Percentiles rank a stretch among this genome's conserved stretches.
phyloP scores from a whole-genome alignment of 208 protist genomes.

The Trypanosoma vivax region DNA sequence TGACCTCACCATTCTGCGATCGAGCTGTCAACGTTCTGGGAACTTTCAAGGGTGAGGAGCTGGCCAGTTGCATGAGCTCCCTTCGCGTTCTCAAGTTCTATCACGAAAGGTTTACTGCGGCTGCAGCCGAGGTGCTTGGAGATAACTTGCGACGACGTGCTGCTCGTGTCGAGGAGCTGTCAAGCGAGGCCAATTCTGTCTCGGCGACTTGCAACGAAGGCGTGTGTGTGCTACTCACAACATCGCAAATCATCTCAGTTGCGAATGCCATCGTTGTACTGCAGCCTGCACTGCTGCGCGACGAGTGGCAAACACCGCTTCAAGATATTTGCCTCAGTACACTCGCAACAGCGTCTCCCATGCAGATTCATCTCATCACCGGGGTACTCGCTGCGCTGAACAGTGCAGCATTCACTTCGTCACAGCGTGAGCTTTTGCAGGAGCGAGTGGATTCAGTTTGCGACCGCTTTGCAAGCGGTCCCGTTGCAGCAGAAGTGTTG shows the following conservation, averaged over 20 bases:
- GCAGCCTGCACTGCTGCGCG: conserved; percentile 3
- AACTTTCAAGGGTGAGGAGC: conserved; percentile 52
- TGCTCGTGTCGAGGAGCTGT: no score
- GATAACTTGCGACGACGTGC: conserved; percentile 4
- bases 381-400: conserved; percentile 11
- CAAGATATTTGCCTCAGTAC: conserved; percentile 9
- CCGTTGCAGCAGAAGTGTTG: conserved; percentile 35
- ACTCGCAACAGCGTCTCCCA: conserved; percentile 3
- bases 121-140: conserved; percentile 18
- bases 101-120: conserved; percentile 23
- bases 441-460: conserved; percentile 12
- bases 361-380: conserved; percentile 17
- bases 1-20: conserved; percentile 58
- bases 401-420: conserved; percentile 14
- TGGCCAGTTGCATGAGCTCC: conserved; percentile 69
- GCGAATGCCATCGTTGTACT: conserved; percentile 17
- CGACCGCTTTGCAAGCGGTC: conserved; percentile 11
- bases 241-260: conserved; percentile 17
- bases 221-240: conserved; percentile 4
- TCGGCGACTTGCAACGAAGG: no score
- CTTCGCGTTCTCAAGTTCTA: conserved; percentile 33
- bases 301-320: conserved; percentile 16
- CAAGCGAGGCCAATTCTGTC: no score
- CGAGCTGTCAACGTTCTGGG: conserved; percentile 41
- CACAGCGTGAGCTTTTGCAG: conserved; percentile 7